phyloP scores from a whole-genome alignment of 768 basidiomycete genomes.

The Suillus sp. region DNA sequence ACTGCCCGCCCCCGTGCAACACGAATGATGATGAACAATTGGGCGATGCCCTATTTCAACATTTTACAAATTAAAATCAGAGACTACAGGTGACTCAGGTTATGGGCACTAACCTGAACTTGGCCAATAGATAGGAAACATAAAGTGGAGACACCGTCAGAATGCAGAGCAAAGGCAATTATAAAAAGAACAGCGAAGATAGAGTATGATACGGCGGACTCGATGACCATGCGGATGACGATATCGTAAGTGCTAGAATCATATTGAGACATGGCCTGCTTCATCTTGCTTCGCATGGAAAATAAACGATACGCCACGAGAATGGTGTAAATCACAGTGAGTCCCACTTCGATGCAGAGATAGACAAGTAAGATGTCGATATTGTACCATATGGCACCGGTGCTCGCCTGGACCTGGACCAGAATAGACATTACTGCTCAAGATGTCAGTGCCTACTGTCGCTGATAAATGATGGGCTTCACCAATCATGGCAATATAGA shows the following conservation, averaged over 20 bases:
- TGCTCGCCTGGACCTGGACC: constrained; percentile 20
- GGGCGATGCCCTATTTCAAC: constrained; percentile 35
- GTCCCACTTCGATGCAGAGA: constrained; percentile 30
- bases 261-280: constrained; percentile 18
- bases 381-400: constrained; percentile 24
- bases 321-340: constrained; percentile 36
- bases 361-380: constrained; percentile 30
- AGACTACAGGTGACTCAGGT: background rate
- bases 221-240: constrained; percentile 36
- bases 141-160: constrained; percentile 29
- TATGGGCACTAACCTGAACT: constrained; percentile 26
- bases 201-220: constrained; percentile 36
- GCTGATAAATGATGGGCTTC: background rate
- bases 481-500: constrained; percentile 22
- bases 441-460: background rate
- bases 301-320: constrained; percentile 34
- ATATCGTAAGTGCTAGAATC: constrained; percentile 27
- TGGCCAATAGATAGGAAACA: constrained; percentile 36
- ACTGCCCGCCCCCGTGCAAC: constrained; percentile 34
- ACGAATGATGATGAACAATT: constrained; percentile 38
- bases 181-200: constrained; percentile 34
- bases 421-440: constrained; percentile 21
- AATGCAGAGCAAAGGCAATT: constrained; percentile 30
- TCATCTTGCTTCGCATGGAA: constrained; percentile 20
- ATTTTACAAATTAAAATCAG: background rate